Conservation (phyloP, 177 flowering plant species). For the Vitis hybrid region DNA sequence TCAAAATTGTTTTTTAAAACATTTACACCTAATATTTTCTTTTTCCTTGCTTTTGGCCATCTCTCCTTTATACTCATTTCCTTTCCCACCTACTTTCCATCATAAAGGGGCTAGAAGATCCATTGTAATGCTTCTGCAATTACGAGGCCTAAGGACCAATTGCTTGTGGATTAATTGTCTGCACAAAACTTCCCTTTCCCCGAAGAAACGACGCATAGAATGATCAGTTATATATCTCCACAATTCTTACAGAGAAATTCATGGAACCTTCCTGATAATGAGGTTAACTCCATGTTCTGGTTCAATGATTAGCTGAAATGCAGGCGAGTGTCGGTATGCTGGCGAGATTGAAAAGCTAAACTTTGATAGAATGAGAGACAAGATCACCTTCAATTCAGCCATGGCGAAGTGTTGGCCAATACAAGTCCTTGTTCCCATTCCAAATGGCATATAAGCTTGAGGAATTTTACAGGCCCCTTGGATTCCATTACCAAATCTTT, state of each 20-base stretch:
- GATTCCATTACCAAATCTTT: slow-evolving; percentile 41
- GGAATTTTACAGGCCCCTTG: slow-evolving; percentile 38
- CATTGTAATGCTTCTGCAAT: no score
- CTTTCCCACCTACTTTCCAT: no score
- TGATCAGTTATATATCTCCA: no score
- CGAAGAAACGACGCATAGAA: no score
- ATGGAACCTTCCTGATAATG: slow-evolving; percentile 14
- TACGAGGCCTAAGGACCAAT: no score
- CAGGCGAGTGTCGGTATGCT: slow-evolving; percentile 39
- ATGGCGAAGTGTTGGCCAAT: slow-evolving; percentile 51
- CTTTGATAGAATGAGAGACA: slow-evolving; percentile 34
- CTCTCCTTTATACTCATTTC: no score
- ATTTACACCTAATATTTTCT: no score
- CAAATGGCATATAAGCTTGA: slow-evolving; percentile 54
- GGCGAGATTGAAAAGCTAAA: slow-evolving; percentile 48
- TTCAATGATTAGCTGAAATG: slow-evolving; percentile 33
- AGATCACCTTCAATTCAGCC: slow-evolving; percentile 38
- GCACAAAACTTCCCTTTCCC: no score
- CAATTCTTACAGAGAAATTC: not conserved
- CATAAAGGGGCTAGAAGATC: no score
- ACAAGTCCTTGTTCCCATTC: slow-evolving; percentile 41
- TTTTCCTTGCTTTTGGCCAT: no score
- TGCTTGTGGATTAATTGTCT: no score
- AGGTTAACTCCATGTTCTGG: slow-evolving; percentile 42
- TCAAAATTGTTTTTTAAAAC: no score